These are phyloP conservation scores for Somion occarium DNA, from an alignment of 1,284 basidiomycete species.

Conservation along the genomic window DNA sequence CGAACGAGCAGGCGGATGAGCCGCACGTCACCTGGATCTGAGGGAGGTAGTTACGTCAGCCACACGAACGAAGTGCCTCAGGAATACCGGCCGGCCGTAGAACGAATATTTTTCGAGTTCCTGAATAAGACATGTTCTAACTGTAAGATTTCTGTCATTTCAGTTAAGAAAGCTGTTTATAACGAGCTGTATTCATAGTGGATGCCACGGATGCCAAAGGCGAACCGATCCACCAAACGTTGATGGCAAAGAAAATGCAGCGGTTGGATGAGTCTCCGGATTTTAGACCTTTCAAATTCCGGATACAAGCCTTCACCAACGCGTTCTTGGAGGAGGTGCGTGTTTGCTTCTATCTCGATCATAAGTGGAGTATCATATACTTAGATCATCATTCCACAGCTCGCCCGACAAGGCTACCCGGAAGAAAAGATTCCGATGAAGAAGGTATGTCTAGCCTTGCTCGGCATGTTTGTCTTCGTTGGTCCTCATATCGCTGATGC, in stretches of 20 bases:
- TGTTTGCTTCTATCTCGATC: constrained; percentile 12
- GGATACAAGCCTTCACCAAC: constrained; percentile 98
- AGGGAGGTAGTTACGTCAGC: constrained; percentile 17
- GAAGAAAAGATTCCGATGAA: constrained; percentile 88
- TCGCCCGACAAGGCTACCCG: constrained; percentile 73
- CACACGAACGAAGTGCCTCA: constrained; percentile 67
- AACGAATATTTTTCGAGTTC: constrained; percentile 90
- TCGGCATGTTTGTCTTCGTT: constrained; percentile 3
- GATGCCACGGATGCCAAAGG: constrained; percentile 92
- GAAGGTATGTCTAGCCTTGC: constrained; percentile 48
- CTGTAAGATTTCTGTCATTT: constrained; percentile 45
- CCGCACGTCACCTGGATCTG: constrained; percentile 26
- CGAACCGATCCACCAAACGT: constrained; percentile 95
- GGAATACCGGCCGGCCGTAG: constrained; percentile 81
- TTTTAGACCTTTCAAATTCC: constrained; percentile 98
- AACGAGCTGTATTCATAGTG: constrained; percentile 44
- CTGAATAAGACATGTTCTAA: constrained; percentile 89
- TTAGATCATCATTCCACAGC: constrained; percentile 35
- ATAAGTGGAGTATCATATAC: constrained; percentile 2
- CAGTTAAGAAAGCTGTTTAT: constrained; percentile 1
- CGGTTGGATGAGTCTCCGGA: constrained; percentile 92
- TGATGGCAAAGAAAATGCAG: constrained; percentile 99
- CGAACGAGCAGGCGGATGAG: constrained; percentile 23
- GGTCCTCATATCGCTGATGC: neutral
- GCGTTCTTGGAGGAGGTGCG: constrained; percentile 90